Base-by-base conservation (phyloP, 140 eudicot genomes). In the Flaveria floridana region DNA sequence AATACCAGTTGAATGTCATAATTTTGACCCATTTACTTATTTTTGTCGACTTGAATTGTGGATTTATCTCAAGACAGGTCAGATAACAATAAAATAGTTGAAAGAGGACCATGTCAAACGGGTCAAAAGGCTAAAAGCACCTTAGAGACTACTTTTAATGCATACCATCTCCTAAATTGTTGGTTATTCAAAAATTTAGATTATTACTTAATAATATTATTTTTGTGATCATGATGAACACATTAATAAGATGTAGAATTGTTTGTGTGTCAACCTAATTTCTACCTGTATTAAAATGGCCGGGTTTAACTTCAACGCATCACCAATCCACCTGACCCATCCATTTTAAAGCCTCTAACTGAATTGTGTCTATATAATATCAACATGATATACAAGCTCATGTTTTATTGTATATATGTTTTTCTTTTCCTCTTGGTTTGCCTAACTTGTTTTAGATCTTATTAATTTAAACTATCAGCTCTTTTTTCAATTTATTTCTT, bases 11-110 rank as follows among this genome's bases (percentile, higher is more conserved):
- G 23, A 58, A 58, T 21, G 37, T 20, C 65, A 23, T 26, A 58
- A 9, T 34, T 58, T 58, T 13, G 37, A 58, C 39, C 65, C 2
- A 80, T 23, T 73, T 86, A 82, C 14, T 2, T 52, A 30, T 14
- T 30, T 2, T 25, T 12, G 59, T 42, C 0, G 11, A 41, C 15
- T 44, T 8, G 10, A 19, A 8, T 58, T 58, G 65, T 58, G 39
- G 65, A 26, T 23, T 58, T 58, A 9, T 58, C 39, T 44, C 41
- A 34, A 34, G 7, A 34, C 41, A 4, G 41, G 41, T 34, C 41
- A 34, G 41, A 34, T 34, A 34, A 34, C 41, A 4, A 34, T 4
- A 34, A 4, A 4, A 34, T 44, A 44, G 50, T 44, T 44, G 50
- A 44, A 44, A 44, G 50, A 44, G 50, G 50, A 44, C 0, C 50